These are phyloP conservation scores for Crithidia brevicula DNA, from an alignment of 208 protist genomes.

Conservation along the genomic window DNA sequence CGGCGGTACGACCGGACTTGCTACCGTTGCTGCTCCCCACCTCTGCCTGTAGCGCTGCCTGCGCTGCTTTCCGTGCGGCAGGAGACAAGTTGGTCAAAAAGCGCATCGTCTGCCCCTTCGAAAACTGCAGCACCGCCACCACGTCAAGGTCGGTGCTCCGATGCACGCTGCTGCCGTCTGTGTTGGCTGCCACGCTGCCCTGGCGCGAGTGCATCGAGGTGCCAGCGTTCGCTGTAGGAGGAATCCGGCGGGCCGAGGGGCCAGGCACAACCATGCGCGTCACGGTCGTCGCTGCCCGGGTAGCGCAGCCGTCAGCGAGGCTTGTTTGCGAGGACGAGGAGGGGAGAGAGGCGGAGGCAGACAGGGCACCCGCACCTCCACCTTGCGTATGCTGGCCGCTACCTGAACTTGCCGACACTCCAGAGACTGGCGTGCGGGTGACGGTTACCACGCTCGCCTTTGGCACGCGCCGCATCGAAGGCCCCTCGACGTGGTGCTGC, in stretches of 20 bases:
- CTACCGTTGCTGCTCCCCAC: not conserved
- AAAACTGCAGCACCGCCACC: conserved; percentile 50
- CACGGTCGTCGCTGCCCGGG: not conserved
- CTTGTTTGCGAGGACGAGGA: conserved; percentile 1
- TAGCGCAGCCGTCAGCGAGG: not conserved
- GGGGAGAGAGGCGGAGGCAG: not conserved
- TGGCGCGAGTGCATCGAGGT: conserved; percentile 12
- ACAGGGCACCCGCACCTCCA: not conserved
- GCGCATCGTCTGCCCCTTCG: conserved; percentile 50
- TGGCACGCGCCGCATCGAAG: conserved; percentile 53
- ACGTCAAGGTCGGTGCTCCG: conserved; percentile 24
- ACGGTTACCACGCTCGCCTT: conserved; percentile 26
- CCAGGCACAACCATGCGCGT: conserved; percentile 8
- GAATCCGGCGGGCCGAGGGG: conserved; percentile 32
- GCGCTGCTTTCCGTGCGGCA: conserved; percentile 6
- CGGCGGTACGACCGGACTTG: not conserved
- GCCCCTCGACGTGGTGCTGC: conserved; percentile 33
- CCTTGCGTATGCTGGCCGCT: not conserved
- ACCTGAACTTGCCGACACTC: not conserved
- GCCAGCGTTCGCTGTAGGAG: not conserved
- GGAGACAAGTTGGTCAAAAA: conserved; percentile 33
- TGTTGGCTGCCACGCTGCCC: conserved; percentile 5
- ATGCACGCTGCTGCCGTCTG: conserved; percentile 7
- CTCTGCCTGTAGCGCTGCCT: not conserved
- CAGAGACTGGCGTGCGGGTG: conserved; percentile 10